A percentile compares a stretch with the other conserved stretches of the same genome.
Conservation (phyloP, 768 basidiomycete species). For the Clathrus columnatus region DNA sequence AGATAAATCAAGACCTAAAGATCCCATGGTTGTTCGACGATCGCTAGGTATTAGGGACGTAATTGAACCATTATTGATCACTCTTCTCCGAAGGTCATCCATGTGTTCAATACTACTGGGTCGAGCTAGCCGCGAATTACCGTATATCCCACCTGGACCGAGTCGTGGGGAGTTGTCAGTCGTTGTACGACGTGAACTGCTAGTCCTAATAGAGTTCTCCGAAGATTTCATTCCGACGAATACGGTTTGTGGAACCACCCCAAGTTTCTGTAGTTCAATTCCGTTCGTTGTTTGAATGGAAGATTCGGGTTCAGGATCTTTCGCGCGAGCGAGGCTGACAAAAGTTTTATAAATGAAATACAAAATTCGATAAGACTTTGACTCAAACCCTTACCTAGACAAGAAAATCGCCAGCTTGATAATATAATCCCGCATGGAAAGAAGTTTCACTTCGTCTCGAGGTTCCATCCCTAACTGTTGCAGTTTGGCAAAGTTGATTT, state of each 20-base stretch:
- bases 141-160: slow-evolving; percentile 25
- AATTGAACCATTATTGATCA: slow-evolving; percentile 62
- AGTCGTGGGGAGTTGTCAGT: not conserved
- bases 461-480: slow-evolving; percentile 82
- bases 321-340: slow-evolving; percentile 56
- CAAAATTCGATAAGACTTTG: too few species aligned
- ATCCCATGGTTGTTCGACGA: slow-evolving; percentile 20
- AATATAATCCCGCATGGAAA: slow-evolving; percentile 85
- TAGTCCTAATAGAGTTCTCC: not conserved
- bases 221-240: slow-evolving; percentile 46
- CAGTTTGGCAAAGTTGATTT: slow-evolving; percentile 62
- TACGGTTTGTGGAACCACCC: slow-evolving; percentile 84
- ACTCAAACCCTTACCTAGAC: slow-evolving; percentile 46
- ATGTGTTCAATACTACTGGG: slow-evolving; percentile 50
- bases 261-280: slow-evolving; percentile 78
- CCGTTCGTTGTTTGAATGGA: slow-evolving; percentile 56
- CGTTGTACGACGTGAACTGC: not conserved
- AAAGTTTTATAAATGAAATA: slow-evolving; percentile 1
- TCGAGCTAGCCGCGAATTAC: slow-evolving; percentile 42
- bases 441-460: slow-evolving; percentile 75
- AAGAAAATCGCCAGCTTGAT: slow-evolving; percentile 73
- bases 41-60: slow-evolving; percentile 54
- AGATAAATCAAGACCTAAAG: slow-evolving; percentile 21
- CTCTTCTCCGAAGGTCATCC: slow-evolving; percentile 67
- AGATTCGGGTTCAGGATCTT: slow-evolving; percentile 50